Percentiles rank a stretch among this genome's conserved stretches.
phyloP scores from a whole-genome alignment of 768 basidiomycete species.

The Chiua virens region DNA sequence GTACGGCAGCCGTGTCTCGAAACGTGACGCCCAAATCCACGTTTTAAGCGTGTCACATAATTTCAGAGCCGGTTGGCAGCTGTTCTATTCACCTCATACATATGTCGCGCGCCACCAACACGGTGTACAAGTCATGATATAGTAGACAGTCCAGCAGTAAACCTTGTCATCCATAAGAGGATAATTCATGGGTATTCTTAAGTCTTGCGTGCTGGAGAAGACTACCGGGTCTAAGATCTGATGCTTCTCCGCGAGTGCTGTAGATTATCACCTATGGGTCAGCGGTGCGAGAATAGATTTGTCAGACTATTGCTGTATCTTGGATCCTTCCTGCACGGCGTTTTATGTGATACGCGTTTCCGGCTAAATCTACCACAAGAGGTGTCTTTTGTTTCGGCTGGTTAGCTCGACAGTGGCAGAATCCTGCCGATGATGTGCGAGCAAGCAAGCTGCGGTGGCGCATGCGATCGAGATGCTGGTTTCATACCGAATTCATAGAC shows the following conservation, averaged over 20 bases:
- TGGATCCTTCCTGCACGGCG: background rate
- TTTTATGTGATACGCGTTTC: background rate
- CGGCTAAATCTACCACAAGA: background rate
- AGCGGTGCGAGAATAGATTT: background rate
- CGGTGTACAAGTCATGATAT: conserved; percentile 5
- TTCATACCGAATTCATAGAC: background rate
- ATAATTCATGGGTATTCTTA: background rate
- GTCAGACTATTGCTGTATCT: background rate
- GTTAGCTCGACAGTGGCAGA: background rate
- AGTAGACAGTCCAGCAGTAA: background rate
- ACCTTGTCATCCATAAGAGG: conserved; percentile 1
- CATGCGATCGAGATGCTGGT: conserved; percentile 9
- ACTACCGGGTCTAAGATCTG: conserved; percentile 6
- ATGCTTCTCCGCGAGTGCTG: conserved; percentile 9
- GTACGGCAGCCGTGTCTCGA: conserved; percentile 7
- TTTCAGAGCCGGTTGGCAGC: background rate
- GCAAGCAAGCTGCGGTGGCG: conserved; percentile 24
- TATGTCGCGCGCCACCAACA: conserved; percentile 16
- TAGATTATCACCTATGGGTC: conserved; percentile 2
- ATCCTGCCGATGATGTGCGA: background rate
- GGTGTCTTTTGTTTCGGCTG: background rate
- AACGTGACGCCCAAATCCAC: conserved; percentile 1
- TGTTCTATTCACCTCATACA: background rate
- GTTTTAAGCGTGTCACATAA: conserved; percentile 8
- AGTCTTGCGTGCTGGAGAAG: background rate